Base-by-base conservation (phyloP, 768 basidiomycete genomes). In the Rubroboletus satanas region DNA sequence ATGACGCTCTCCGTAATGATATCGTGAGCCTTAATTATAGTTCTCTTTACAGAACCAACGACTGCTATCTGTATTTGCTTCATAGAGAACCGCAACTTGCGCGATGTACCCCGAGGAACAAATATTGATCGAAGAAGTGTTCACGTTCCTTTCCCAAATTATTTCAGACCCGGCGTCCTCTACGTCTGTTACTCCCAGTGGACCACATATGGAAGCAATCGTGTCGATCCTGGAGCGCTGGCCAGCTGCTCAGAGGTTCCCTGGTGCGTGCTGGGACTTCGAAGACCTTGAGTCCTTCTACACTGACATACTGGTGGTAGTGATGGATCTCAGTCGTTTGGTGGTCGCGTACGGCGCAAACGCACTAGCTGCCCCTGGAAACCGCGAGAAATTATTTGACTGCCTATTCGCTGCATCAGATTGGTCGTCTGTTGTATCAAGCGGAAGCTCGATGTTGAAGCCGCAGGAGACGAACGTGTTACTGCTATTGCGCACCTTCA, bases 271-370 rank as follows among this genome's bases (percentile, higher is more conserved):
- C 7, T 38, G 18, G 17, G 26, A 31, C 35, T n/a, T 29, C 3
- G 36, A 38, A 47, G 12, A 42, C 31, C 21, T 31, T 42, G 42
- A 43, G 43, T 33, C 17, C 12, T 23, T 54, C 45, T 37, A 29
- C 11, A 48, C 49, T 53, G 51, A 48, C 37, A 12, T 45, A 14
- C 37, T 15, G 12, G 45, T 52, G 36, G 11, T 59, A 93, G 92
- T 95, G 12, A 83, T 98, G 64, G 96, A 98, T 65, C 79, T 98
- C 12, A 78, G 83, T 49, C 85, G 97, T 38, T 76, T 96, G 37
- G 69, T 96, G 15, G 75, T 83, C 18, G 88, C 82, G 2, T 86
- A 79, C 65, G 80, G 79, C 46, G 81, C 85, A 0, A 75, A 79
- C 7, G 73, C 79, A 2, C 79, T 85, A 55, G 72, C 77, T 3